Evolutionary conservation across 164 flowering plant species (phyloP).

Genomic region (Santalum album): DNA sequence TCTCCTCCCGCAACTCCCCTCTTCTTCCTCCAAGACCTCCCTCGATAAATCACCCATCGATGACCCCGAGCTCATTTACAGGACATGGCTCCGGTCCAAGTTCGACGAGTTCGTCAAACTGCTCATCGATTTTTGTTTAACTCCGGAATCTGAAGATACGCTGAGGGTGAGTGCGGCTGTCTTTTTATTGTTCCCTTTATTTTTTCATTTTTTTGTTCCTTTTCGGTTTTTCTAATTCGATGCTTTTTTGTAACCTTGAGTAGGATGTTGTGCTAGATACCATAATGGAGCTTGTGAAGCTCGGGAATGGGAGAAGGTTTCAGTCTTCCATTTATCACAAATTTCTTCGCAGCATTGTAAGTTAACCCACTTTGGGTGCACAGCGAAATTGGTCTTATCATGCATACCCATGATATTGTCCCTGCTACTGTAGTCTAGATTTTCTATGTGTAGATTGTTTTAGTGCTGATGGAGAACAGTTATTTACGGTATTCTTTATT

Average conservation of each 20-base stretch:
- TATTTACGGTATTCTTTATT: not conserved
- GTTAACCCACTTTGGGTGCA: constrained; percentile 15
- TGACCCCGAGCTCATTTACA: constrained; percentile 51
- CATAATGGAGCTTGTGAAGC: constrained; percentile 81
- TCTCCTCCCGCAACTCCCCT: constrained; percentile 48
- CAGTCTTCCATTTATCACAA: constrained; percentile 54
- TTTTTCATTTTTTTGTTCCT: not conserved
- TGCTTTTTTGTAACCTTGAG: not conserved
- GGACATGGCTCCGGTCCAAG: constrained; percentile 67
- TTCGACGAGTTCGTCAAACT: constrained; percentile 55
- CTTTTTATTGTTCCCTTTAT: not conserved
- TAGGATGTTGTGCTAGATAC: constrained; percentile 76
- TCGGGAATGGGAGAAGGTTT: constrained; percentile 59
- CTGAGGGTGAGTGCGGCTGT: constrained; percentile 30
- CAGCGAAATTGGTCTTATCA: too few relatives aligned
- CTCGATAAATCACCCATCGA: constrained; percentile 2
- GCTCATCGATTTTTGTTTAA: constrained; percentile 31
- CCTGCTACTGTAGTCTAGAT: too few relatives aligned
- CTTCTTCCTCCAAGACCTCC: constrained; percentile 1
- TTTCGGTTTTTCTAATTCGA: not conserved
- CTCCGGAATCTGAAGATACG: constrained; percentile 39
- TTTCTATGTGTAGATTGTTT: too few relatives aligned
- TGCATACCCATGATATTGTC: too few relatives aligned
- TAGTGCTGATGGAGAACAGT: too few relatives aligned
- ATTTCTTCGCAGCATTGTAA: constrained; percentile 55